A percentile compares a stretch with the other conserved stretches of the same genome.
These are phyloP conservation scores for Scytalidium sp. DNA, from an alignment of 2,329 filamentous ascomycete genomes.

Conservation along the genomic window DNA sequence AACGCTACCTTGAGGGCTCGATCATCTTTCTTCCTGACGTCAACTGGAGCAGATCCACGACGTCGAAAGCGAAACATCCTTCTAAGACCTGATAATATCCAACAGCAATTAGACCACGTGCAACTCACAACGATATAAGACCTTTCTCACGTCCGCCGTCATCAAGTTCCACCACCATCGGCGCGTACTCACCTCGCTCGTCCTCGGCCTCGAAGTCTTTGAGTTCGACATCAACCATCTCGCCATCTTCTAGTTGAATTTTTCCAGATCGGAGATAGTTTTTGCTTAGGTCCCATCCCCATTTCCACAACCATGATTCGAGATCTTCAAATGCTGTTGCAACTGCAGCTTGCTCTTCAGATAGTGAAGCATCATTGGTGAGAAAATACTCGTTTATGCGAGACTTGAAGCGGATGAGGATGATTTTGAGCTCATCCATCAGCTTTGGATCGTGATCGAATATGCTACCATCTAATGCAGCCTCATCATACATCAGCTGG, in stretches of 20 bases:
- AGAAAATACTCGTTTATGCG: slow-evolving; percentile 47
- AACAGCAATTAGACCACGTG: slow-evolving; percentile 13
- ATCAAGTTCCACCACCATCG: slow-evolving; percentile 28
- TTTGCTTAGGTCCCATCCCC: slow-evolving; percentile 53
- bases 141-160: slow-evolving; percentile 27
- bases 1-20: background rate
- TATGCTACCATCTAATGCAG: slow-evolving; percentile 43
- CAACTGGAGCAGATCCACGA: background rate
- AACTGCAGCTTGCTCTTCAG: slow-evolving; percentile 40
- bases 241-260: slow-evolving; percentile 50
- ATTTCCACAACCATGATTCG: slow-evolving; percentile 43
- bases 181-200: slow-evolving; percentile 31
- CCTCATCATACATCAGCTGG: slow-evolving; percentile 52
- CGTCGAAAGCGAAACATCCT: slow-evolving; percentile 10
- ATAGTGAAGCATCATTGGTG: slow-evolving; percentile 30
- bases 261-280: slow-evolving; percentile 47
- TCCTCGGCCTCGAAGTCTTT: slow-evolving; percentile 52
- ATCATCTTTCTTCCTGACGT: background rate
- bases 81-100: slow-evolving; percentile 16
- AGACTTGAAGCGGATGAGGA: slow-evolving; percentile 52
- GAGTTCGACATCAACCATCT: slow-evolving; percentile 45
- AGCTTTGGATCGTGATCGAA: slow-evolving; percentile 29
- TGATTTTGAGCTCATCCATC: slow-evolving; percentile 36
- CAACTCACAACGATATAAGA: slow-evolving; percentile 25
- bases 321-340: slow-evolving; percentile 46